Evolutionary conservation across 805 yeast species (phyloP).

Genomic region (Candida dajiaensis): DNA sequence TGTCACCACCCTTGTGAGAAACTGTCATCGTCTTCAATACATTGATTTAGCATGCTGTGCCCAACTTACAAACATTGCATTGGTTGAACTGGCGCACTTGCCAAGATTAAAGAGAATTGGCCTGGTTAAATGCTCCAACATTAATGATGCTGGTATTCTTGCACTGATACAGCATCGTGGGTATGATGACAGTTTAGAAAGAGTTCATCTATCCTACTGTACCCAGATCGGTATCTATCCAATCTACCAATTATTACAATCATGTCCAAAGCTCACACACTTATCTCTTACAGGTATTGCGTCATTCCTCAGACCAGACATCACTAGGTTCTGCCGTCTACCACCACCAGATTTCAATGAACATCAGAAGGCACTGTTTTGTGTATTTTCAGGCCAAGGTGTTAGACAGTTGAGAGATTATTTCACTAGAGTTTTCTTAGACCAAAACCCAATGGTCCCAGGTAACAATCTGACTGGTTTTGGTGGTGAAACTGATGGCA

Average conservation of each 20-base stretch:
- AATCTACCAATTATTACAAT: constrained; percentile 62
- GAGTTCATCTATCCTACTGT: constrained; percentile 92
- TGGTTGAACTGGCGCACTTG: constrained; percentile 67
- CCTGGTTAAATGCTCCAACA: constrained; percentile 81
- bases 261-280: constrained; percentile 85
- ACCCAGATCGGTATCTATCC: constrained; percentile 74
- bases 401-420: constrained; percentile 70
- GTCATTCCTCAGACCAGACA: constrained; percentile 82
- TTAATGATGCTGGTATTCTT: constrained; percentile 77
- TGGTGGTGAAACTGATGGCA: constrained; percentile 1
- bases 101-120: constrained; percentile 88
- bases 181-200: constrained; percentile 75
- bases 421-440: constrained; percentile 36
- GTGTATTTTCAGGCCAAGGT: constrained; percentile 92
- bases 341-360: constrained; percentile 91
- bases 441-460: not conserved
- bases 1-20: constrained; percentile 63
- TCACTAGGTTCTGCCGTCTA: constrained; percentile 80
- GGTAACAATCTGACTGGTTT: not conserved
- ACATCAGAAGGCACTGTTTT: constrained; percentile 77
- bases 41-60: constrained; percentile 94
- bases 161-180: constrained; percentile 64
- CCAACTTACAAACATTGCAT: constrained; percentile 78
- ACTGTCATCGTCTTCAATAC: constrained; percentile 82
- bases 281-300: constrained; percentile 87